These are phyloP conservation scores for Aethionema arabicum DNA, from an alignment of 345 rosid genomes.

Conservation along the genomic window DNA sequence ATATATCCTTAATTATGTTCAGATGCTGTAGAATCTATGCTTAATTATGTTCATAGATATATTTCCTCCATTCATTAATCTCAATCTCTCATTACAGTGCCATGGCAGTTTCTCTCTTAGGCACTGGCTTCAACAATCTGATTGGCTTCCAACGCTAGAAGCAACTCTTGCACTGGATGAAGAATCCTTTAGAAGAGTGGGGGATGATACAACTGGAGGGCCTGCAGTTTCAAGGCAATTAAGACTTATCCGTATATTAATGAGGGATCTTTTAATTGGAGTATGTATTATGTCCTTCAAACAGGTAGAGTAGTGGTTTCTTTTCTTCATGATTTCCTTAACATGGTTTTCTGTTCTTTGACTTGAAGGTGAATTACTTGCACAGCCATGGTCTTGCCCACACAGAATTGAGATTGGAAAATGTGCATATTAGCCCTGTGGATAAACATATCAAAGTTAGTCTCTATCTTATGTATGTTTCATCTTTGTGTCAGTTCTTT, in stretches of 20 bases:
- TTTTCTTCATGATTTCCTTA: conserved; percentile 19
- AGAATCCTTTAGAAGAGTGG: conserved; percentile 76
- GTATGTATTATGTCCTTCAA: conserved; percentile 46
- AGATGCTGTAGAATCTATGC: not conserved
- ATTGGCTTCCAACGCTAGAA: conserved; percentile 97
- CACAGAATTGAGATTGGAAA: conserved; percentile 92
- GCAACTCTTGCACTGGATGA: conserved; percentile 94
- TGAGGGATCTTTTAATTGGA: conserved; percentile 94
- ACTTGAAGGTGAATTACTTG: conserved; percentile 84
- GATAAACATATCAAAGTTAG: conserved; percentile 93
- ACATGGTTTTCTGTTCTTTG: conserved; percentile 19
- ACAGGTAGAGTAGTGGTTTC: not conserved
- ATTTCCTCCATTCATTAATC: conserved; percentile 7
- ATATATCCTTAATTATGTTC: not conserved
- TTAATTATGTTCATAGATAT: not conserved
- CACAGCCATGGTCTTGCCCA: conserved; percentile 98
- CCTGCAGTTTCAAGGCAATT: conserved; percentile 86
- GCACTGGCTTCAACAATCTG: conserved; percentile 94
- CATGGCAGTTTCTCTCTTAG: conserved; percentile 93
- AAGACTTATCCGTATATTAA: conserved; percentile 70
- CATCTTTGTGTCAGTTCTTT: conserved; percentile 8
- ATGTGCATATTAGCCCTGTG: conserved; percentile 91
- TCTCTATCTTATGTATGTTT: conserved; percentile 4
- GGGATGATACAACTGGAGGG: conserved; percentile 96
- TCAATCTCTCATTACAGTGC: conserved; percentile 47